Base-by-base conservation (phyloP, 768 basidiomycete genomes). In the Lactifluus pinguis region DNA sequence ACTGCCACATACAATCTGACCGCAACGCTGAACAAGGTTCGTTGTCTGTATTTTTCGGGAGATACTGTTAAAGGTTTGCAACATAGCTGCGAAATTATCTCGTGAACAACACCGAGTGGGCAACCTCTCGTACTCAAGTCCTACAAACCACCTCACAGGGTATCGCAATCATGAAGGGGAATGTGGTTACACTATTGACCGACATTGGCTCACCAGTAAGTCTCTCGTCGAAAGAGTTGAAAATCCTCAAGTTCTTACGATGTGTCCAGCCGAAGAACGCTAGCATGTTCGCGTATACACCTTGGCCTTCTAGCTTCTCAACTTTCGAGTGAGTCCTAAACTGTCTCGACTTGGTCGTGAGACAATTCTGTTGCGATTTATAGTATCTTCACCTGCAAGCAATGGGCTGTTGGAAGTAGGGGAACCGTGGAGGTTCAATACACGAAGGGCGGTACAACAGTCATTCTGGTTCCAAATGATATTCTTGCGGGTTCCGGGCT, bases 201-300 rank as follows among this genome's bases (percentile, higher is more conserved):
- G 87, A 85, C 72, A 81, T 89, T 61, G 89, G 87, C 36, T 86
- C 86, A 57, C 85, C 86, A 21, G 86, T 87, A 68, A 57, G 79
- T 49, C 45, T 25, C 48, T 30, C 21, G 50, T 19, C 57, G n/a
- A 30, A 21, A 39, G 19, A 47, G 32, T 13, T 32, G 14, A 6
- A 38, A 14, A 21, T 51, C 5, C 19, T 41, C 49, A 25, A 36
- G 19, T 21, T 41, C 44, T 30, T 11, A 58, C 21, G 5, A 10
- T 30, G 30, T 32, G 45, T 55, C 3, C 65, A 84, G 85, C 82
- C 84, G 3, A 75, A 77, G 64, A 83, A 84, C 66, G 72, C 76
- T 25, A 83, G 77, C 64, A 76, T 83, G 53, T 75, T 81, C 3
- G 83, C 83, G n/a, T 76, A 79, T 55, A 83, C 86, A 9, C 77